Evolutionary conservation across 108 stramenopile species (phyloP), one percentile per base, ranked within the genome.

Genomic region (Conticribra weissflogii): DNA sequence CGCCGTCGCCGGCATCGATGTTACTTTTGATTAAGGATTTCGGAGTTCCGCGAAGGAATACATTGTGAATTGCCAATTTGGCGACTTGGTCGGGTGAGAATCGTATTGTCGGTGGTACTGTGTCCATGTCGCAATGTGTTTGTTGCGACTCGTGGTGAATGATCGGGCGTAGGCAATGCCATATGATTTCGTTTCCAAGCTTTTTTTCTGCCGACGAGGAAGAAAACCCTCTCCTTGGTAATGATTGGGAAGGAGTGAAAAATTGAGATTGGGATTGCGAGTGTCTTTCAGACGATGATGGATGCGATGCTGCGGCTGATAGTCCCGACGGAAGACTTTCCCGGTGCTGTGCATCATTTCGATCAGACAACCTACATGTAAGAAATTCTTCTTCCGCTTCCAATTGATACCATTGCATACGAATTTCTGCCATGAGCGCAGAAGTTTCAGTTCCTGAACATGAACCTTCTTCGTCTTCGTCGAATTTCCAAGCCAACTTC

Each of bases 151-250:
- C 36, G 18, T 59, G 53, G 33, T 45, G 53, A 44, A 66, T 41
- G 31, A 75, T 54, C 9, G 63, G 64, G 31, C 77, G 69, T 18
- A 78, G 63, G 48, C 77, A 66, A 66, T 78, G 68, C 77, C 77
- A 78, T 34, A 71, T 54, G 33, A 78, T 64, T 64, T 66, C 69
- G 22, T 66, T 59, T 51, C 66, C 25, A 59, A 75, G 30, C 25
- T 44, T 18, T n/a, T n/a, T n/a, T n/a, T n/a, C n/a, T n/a, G n/a
- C n/a, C n/a, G n/a, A n/a, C n/a, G n/a, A n/a, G n/a, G n/a, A n/a
- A n/a, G n/a, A n/a, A n/a, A n/a, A n/a, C n/a, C n/a, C n/a, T n/a
- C n/a, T n/a, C n/a, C n/a, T n/a, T 5, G 19, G 3, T 3, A 29
- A 18, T 24, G 31, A 14, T 18, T 71, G 56, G 18, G 70, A 30